Evolutionary conservation across 139 green algal species (phyloP), one percentile per base, ranked within the genome.

Genomic region (Ettlia oleoabundans): DNA sequence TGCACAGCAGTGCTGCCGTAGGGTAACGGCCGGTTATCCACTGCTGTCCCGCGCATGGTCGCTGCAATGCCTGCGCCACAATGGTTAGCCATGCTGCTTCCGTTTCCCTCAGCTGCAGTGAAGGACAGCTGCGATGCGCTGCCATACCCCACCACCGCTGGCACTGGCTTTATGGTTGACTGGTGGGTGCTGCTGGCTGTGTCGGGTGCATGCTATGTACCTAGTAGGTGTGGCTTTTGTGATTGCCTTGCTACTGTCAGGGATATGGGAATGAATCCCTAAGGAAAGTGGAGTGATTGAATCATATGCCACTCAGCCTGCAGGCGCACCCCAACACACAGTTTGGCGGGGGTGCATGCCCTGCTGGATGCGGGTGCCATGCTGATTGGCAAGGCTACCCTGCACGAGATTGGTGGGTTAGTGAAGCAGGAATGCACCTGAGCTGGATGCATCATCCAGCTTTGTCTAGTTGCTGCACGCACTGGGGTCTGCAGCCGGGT

Each of bases 111-210:
- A 15, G 24, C 3, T 67, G 72, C 72, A 28, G 90, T 97, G 5
- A 98, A 97, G 79, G 95, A 98, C 81, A 55, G 78, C 42, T 61
- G 92, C 15, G 92, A 96, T 80, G 93, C 88, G 0, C 35, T 89
- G 38, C 87, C 89, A 6, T 95, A 97, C 82, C 64, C 71, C 41
- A 97, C 93, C 33, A 93, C 91, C n/a, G 84, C 53, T 1, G 93
- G 93, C 62, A 97, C 92, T 0, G 65, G 70, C 38, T 95, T 92
- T 76, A 62, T 96, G 72, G 86, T 81, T n/a, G 71, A 61, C 43
- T 83, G 77, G 77, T 83, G 58, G 7, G 41, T 28, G 69, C 42
- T 4, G 42, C 42, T 32, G 4, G 2, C 69, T 8, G 37, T 42
- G 15, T 3, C 2, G 22, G 3, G 24, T 55, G 38, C 22, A 15